Percentiles rank a stretch among this genome's conserved stretches.
These are phyloP conservation scores for Clohesyomyces aquaticus DNA, from an alignment of 495 filamentous ascomycete species.

Conservation along the genomic window DNA sequence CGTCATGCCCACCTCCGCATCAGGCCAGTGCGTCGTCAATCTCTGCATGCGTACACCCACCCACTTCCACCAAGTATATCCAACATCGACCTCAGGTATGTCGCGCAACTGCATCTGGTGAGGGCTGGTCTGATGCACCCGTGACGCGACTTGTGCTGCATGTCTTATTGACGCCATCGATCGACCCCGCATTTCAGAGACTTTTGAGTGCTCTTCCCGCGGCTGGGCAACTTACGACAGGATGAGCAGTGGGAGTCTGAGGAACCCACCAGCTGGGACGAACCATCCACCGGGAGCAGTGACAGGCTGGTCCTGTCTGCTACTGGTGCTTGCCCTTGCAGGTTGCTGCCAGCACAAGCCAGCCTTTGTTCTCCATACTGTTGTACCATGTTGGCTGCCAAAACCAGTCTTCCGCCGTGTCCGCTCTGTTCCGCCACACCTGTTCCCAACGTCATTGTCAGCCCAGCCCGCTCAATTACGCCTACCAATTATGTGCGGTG, in stretches of 20 bases:
- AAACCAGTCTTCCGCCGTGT: slow-evolving; percentile 8
- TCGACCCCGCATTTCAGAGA: slow-evolving; percentile 23
- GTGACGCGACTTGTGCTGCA: slow-evolving; percentile 32
- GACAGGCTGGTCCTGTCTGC: neutral
- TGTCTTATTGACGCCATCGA: slow-evolving; percentile 9
- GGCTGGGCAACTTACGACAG: no score
- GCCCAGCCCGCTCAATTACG: neutral
- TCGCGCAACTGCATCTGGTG: slow-evolving; percentile 28
- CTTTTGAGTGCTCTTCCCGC: neutral
- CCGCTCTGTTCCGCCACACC: slow-evolving; percentile 14
- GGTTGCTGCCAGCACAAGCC: neutral
- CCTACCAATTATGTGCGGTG: slow-evolving; percentile 1
- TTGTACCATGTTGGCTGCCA: no score
- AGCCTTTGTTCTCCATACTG: slow-evolving; percentile 15
- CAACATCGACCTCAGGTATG: no score
- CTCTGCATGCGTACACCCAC: no score
- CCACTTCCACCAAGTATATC: no score
- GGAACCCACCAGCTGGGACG: no score
- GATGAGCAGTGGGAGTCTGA: no score
- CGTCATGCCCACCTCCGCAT: no score
- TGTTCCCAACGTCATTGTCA: slow-evolving; percentile 19
- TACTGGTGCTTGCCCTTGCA: slow-evolving; percentile 16
- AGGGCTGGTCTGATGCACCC: slow-evolving; percentile 4
- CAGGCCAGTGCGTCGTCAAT: no score
- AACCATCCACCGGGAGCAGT: neutral